Base-by-base conservation (phyloP, 768 basidiomycete genomes). In the Lactifluus piperatus region DNA sequence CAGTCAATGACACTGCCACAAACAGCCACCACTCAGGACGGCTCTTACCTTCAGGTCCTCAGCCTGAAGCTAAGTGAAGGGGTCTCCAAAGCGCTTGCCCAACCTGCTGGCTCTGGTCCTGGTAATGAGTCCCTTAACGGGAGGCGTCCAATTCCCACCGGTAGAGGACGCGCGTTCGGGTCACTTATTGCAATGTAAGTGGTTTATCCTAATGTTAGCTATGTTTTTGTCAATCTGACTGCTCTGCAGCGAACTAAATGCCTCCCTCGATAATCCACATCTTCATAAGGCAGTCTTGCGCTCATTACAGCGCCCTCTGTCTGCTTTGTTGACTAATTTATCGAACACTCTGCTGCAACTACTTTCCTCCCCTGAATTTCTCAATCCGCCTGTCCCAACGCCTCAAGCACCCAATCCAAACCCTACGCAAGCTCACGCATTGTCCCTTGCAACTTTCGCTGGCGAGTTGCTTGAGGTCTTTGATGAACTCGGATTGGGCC, bases 1-100 rank as follows among this genome's bases (percentile, higher is more conserved):
- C 56, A 68, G 30, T 71, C 77, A 0, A 63, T 64, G 18, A 65
- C 73, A 5, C 62, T 71, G 16, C 67, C 75, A 4, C 63, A 73
- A 0, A 66, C 65, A 48, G 67, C 75, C 3, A 75, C 80, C 8
- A 78, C 85, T 30, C 88, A 88, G 64, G 88, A 91, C 70, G 86
- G 85, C 56, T 87, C 87, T 13, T 91, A 90, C 71, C 76, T 91
- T 54, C 85, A 90, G 68, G 80, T 83, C 58, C 79, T 91, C 46
- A 78, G 84, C 64, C 75, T 90, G 56, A 89, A 86, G 68, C 75
- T 92, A 46, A 89, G 85, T 67, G 90, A 92, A 70, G 88, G 86
- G 0, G 86, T 89, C 14, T 86, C 87, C 55, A 88, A 81, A 71
- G 84, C 88, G 3, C 75, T 91, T 51, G 76, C 79, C 22, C 85